These are phyloP conservation scores for Sodiomyces alkalinus DNA, from an alignment of 2,329 filamentous ascomycete genomes.

Conservation along the genomic window DNA sequence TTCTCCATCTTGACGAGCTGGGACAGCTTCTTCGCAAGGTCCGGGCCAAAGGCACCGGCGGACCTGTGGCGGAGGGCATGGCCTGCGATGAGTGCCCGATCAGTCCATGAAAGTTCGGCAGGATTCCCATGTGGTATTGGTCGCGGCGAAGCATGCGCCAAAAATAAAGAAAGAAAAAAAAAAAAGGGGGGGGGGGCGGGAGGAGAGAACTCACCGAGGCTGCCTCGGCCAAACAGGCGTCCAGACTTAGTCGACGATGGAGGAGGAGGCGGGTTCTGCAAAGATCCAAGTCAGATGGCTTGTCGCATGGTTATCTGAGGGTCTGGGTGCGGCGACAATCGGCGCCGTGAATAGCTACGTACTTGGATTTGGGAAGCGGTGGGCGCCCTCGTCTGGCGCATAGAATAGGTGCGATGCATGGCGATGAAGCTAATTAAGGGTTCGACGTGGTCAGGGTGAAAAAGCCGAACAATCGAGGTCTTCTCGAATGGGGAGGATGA, in stretches of 20 bases:
- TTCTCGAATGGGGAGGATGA: no score
- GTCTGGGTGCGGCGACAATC: not conserved
- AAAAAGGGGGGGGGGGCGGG: no score
- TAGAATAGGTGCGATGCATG: conserved; percentile 98
- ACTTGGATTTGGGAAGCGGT: conserved; percentile 68
- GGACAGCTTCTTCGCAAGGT: conserved; percentile 93
- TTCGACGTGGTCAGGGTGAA: no score
- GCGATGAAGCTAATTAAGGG: no score
- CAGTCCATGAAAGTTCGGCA: no score
- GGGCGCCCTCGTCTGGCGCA: conserved; percentile 92
- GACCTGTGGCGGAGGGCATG: conserved; percentile 59
- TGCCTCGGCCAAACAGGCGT: conserved; percentile 74
- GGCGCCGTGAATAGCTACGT: conserved; percentile 9
- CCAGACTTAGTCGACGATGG: conserved; percentile 81
- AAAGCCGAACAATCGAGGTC: no score
- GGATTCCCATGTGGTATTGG: no score
- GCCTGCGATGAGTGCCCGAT: conserved; percentile 18
- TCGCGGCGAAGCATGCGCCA: not conserved
- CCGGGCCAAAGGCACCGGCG: conserved; percentile 64
- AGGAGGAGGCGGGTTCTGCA: conserved; percentile 82
- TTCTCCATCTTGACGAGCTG: conserved; percentile 99
- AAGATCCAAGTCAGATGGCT: not conserved
- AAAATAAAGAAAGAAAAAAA: no score
- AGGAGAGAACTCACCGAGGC: conserved; percentile 52
- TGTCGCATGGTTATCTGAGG: conserved; percentile 3